These are phyloP conservation scores for Fusarium agapanthi DNA, from an alignment of 2,329 filamentous ascomycete species.

Conservation along the genomic window DNA sequence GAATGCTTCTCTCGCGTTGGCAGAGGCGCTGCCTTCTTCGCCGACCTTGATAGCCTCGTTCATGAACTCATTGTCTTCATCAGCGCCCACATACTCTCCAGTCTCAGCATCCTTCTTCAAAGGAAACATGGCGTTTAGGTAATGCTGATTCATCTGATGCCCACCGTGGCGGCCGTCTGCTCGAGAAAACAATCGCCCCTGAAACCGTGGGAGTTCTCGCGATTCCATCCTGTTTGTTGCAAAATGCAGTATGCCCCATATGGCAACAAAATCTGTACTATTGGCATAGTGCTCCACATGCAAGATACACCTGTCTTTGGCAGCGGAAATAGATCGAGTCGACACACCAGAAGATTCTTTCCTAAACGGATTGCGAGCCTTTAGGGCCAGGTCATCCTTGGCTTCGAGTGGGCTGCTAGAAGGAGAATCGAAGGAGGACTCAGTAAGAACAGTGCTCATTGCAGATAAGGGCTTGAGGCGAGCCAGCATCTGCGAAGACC, in stretches of 20 bases:
- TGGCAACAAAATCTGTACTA: slow-evolving; percentile 75
- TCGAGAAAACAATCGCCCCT: slow-evolving; percentile 68
- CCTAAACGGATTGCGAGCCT: slow-evolving; percentile 21
- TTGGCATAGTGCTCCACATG: slow-evolving; percentile 86
- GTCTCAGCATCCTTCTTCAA: slow-evolving; percentile 54
- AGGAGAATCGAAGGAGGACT: slow-evolving; percentile 46
- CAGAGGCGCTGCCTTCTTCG: slow-evolving; percentile 53
- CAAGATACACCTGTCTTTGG: slow-evolving; percentile 64
- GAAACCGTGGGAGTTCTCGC: slow-evolving; percentile 65
- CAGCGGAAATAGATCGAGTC: slow-evolving; percentile 48
- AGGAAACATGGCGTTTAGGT: slow-evolving; percentile 69
- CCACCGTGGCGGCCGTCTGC: slow-evolving; percentile 57
- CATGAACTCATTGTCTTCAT: slow-evolving; percentile 67
- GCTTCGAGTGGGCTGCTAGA: slow-evolving; percentile 30
- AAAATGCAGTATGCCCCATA: slow-evolving; percentile 79
- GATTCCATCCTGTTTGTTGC: slow-evolving; percentile 54
- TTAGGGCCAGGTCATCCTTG: slow-evolving; percentile 17
- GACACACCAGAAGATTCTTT: slow-evolving; percentile 44
- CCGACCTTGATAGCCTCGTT: slow-evolving; percentile 62
- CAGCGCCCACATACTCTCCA: slow-evolving; percentile 53
- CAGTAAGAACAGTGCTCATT: slow-evolving; percentile 47
- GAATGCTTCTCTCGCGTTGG: slow-evolving; percentile 57
- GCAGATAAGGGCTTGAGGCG: slow-evolving; percentile 48
- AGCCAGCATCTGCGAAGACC: slow-evolving; percentile 53
- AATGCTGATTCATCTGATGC: slow-evolving; percentile 69